A percentile compares a stretch with the other conserved stretches of the same genome.
These are phyloP conservation scores for Populus deltoides DNA, from an alignment of 345 rosid species.

Conservation along the genomic window DNA sequence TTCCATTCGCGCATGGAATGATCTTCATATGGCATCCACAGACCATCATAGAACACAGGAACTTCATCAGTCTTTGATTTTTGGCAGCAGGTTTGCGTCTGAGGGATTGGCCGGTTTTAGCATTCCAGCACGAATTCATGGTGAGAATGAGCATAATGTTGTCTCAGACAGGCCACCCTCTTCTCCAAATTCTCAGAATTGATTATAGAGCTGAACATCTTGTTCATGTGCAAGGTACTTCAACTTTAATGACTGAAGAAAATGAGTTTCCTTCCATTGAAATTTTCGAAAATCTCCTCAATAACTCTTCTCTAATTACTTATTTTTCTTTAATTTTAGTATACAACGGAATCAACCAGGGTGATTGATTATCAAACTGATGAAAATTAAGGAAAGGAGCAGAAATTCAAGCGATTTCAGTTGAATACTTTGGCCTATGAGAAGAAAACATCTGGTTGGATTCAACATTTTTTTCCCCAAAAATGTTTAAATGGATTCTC, in stretches of 20 bases:
- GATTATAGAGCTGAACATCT: conserved; percentile 9
- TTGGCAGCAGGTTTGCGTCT: conserved; percentile 47
- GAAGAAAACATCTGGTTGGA: background rate
- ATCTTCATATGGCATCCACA: conserved; percentile 32
- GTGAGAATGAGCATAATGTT: conserved; percentile 40
- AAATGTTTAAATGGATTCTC: background rate
- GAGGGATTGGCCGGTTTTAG: conserved; percentile 52
- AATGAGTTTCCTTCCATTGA: background rate
- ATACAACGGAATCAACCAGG: background rate
- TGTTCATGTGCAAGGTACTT: background rate
- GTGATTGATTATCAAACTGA: background rate
- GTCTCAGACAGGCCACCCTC: conserved; percentile 48
- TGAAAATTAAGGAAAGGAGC: conserved; percentile 7
- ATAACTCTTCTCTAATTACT: background rate
- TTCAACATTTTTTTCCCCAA: background rate
- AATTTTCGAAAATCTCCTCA: background rate
- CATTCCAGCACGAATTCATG: conserved; percentile 49
- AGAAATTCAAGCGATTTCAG: conserved; percentile 3
- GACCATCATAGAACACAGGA: conserved; percentile 51
- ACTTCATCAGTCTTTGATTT: conserved; percentile 38
- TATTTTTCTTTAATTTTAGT: background rate
- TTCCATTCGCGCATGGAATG: conserved; percentile 57
- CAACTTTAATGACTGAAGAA: background rate
- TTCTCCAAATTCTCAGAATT: conserved; percentile 42
- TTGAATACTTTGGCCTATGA: background rate